Percentiles rank a stretch among this genome's conserved stretches.
These are phyloP conservation scores for Gomphus bonarii DNA, from an alignment of 1,284 basidiomycete species.

Conservation along the genomic window DNA sequence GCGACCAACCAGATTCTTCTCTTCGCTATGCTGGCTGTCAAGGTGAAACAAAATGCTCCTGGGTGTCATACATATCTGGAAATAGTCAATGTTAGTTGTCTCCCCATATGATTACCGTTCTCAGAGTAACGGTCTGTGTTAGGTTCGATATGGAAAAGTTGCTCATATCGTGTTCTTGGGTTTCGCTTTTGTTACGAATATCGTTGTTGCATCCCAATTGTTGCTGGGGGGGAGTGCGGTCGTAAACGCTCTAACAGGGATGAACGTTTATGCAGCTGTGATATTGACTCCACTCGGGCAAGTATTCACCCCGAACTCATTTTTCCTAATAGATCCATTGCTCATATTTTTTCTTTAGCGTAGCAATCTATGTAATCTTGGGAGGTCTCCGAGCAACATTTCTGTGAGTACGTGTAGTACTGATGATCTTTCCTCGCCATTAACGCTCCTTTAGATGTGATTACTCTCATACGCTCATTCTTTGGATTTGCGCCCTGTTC, in stretches of 20 bases:
- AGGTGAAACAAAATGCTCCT: slow-evolving; percentile 28
- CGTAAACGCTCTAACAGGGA: slow-evolving; percentile 35
- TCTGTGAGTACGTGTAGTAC: slow-evolving; percentile 26
- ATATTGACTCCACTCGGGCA: slow-evolving; percentile 30
- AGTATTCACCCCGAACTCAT: slow-evolving; percentile 14
- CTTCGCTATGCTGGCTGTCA: slow-evolving; percentile 24
- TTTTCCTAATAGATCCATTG: background rate
- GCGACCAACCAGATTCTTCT: slow-evolving; percentile 29
- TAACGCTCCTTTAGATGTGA: background rate
- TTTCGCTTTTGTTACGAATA: slow-evolving; percentile 39
- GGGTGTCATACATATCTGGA: slow-evolving; percentile 24
- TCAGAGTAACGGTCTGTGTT: background rate
- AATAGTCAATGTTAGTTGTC: slow-evolving; percentile 26
- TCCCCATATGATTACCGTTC: background rate
- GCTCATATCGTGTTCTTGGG: slow-evolving; percentile 36
- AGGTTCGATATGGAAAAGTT: slow-evolving; percentile 27
- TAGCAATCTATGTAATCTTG: background rate
- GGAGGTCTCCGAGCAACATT: slow-evolving; percentile 33
- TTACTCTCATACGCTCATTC: slow-evolving; percentile 14
- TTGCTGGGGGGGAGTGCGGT: slow-evolving; percentile 32
- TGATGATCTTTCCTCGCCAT: background rate
- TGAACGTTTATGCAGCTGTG: slow-evolving; percentile 31
- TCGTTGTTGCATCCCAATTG: slow-evolving; percentile 30
- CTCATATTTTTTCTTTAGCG: background rate
- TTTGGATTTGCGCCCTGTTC: slow-evolving; percentile 23